Evolutionary conservation across 768 basidiomycete genomes (phyloP).

Genomic region (Agrocybe praecox): DNA sequence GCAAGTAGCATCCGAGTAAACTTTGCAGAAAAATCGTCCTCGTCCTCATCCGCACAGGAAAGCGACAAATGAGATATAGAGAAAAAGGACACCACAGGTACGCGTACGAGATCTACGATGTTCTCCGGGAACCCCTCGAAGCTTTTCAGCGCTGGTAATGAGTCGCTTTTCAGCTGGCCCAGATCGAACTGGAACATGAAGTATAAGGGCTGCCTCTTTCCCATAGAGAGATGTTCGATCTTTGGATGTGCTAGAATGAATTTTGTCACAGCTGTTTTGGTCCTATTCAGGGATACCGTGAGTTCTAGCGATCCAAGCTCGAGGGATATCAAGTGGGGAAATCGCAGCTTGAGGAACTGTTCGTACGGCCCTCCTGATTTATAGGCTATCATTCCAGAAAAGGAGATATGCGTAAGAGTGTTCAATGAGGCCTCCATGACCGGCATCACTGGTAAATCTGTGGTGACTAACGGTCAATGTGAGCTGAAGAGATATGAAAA

Average conservation of each 20-base stretch:
- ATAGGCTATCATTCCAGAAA: slow-evolving; percentile 11
- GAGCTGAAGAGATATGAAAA: background rate
- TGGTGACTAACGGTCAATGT: slow-evolving; percentile 2
- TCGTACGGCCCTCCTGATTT: slow-evolving; percentile 8
- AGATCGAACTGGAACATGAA: slow-evolving; percentile 17
- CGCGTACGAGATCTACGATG: slow-evolving; percentile 3
- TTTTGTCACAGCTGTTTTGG: slow-evolving; percentile 9
- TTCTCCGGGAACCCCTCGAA: slow-evolving; percentile 23
- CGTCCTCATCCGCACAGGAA: slow-evolving; percentile 6
- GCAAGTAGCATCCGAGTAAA: slow-evolving; percentile 6
- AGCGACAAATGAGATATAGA: slow-evolving; percentile 9
- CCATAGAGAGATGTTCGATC: slow-evolving; percentile 15
- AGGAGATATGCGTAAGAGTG: slow-evolving; percentile 18
- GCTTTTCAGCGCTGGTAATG: slow-evolving; percentile 12
- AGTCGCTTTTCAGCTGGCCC: slow-evolving; percentile 1
- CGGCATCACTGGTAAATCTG: slow-evolving; percentile 7
- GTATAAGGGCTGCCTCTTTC: slow-evolving; percentile 2
- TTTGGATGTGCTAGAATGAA: slow-evolving; percentile 14
- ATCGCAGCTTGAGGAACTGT: slow-evolving; percentile 11
- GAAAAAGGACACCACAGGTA: slow-evolving; percentile 7
- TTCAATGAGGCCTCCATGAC: slow-evolving; percentile 6
- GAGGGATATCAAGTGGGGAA: slow-evolving; percentile 10
- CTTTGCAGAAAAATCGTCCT: background rate
- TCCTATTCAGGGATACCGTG: slow-evolving; percentile 2
- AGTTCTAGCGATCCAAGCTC: slow-evolving; percentile 14